A percentile compares a stretch with the other conserved stretches of the same genome.
phyloP scores from a whole-genome alignment of 129 eudicot genomes.

The Lactuca saligna region DNA sequence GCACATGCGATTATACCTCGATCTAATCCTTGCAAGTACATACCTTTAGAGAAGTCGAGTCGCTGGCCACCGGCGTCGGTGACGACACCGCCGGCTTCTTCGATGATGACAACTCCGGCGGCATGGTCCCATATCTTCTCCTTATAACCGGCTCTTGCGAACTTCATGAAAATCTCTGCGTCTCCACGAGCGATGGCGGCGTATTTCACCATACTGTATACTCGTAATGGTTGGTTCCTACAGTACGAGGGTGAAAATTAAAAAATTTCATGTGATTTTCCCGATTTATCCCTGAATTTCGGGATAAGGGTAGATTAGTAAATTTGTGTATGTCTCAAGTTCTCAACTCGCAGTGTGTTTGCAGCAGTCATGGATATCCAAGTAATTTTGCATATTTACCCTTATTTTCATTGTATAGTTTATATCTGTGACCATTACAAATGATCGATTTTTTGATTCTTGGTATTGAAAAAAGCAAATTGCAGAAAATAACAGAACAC shows the following conservation, averaged over 20 bases:
- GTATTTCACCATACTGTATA: constrained; percentile 88
- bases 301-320: not conserved
- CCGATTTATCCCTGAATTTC: not conserved
- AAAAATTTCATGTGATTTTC: not conserved
- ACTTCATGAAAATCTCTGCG: constrained; percentile 86
- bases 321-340: not conserved
- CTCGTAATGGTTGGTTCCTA: constrained; percentile 82
- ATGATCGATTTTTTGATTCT: too few relatives aligned
- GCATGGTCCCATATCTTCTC: constrained; percentile 99
- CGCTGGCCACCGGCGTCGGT: constrained; percentile 80
- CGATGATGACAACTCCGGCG: constrained; percentile 75
- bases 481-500: too few relatives aligned
- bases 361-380: not conserved
- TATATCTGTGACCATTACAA: too few relatives aligned
- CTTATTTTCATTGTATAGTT: not conserved
- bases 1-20: constrained; percentile 90
- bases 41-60: constrained; percentile 78
- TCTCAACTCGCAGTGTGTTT: too few relatives aligned
- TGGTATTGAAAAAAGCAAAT: too few relatives aligned
- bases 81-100: constrained; percentile 94
- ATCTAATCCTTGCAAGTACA: constrained; percentile 75
- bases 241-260: not conserved
- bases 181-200: constrained; percentile 97
- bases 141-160: constrained; percentile 78
- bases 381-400: not conserved